These are phyloP conservation scores for Gloeostereum incarnatum DNA, from an alignment of 768 basidiomycete species.

Conservation along the genomic window DNA sequence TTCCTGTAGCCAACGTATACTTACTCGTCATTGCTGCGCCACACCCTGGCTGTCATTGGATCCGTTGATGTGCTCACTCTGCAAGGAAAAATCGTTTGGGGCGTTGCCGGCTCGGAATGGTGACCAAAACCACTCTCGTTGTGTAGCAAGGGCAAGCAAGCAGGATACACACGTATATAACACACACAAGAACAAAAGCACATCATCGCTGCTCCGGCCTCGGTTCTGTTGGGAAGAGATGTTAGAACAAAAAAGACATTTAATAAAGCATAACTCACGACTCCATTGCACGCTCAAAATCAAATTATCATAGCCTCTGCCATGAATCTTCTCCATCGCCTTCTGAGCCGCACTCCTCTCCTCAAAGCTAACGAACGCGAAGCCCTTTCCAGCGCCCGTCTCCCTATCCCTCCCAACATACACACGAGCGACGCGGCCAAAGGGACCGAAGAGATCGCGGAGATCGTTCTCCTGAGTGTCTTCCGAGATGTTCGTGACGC, in stretches of 20 bases:
- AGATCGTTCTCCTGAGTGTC: conserved; percentile 94
- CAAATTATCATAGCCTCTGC: conserved; percentile 87
- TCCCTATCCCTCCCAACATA: conserved; percentile 94
- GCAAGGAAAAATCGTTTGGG: too few relatives aligned
- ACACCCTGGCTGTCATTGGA: too few relatives aligned
- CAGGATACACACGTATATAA: background rate
- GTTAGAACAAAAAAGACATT: conserved; percentile 1
- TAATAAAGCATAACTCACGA: conserved; percentile 28
- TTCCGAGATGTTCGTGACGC: conserved; percentile 94
- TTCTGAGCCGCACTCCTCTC: conserved; percentile 67
- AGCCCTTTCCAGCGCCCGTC: conserved; percentile 92
- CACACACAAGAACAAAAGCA: background rate
- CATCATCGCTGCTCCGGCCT: conserved; percentile 28
- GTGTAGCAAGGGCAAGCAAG: too few relatives aligned
- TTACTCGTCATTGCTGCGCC: too few relatives aligned
- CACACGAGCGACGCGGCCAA: conserved; percentile 81
- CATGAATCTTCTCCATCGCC: conserved; percentile 89
- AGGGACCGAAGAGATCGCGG: conserved; percentile 80
- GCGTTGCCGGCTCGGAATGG: too few relatives aligned
- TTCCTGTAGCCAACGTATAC: too few relatives aligned
- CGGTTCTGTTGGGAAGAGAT: conserved; percentile 25
- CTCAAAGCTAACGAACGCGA: conserved; percentile 97
- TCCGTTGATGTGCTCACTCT: too few relatives aligned
- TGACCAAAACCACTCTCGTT: too few relatives aligned
- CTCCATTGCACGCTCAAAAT: conserved; percentile 64